Evolutionary conservation across 768 basidiomycete species (phyloP).

Genomic region (Panaeolus papilionaceus): DNA sequence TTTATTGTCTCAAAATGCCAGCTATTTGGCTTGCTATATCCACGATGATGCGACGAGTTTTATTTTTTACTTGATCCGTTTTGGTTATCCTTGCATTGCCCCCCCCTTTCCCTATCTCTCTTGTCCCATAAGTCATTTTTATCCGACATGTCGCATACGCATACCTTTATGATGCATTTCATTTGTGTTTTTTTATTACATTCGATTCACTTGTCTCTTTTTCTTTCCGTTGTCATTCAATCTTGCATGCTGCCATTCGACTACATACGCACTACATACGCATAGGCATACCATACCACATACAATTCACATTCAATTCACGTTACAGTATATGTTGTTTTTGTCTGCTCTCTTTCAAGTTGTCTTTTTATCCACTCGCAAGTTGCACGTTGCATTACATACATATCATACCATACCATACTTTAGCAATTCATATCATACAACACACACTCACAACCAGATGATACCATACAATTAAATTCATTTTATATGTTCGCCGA

Average conservation of each 20-base stretch:
- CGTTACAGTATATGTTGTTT: not conserved
- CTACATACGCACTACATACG: slow-evolving; percentile 7
- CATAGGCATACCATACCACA: slow-evolving; percentile 6
- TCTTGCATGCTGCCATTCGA: slow-evolving; percentile 10
- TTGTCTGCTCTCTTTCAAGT: not conserved
- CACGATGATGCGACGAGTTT: not conserved
- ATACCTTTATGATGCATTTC: slow-evolving; percentile 8
- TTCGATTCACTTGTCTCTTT: slow-evolving; percentile 6
- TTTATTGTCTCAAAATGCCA: not conserved
- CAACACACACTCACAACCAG: not conserved
- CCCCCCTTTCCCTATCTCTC: not conserved
- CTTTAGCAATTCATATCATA: not conserved
- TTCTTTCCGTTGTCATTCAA: not conserved
- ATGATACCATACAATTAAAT: not conserved
- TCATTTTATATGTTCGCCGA: not conserved
- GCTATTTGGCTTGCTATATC: not conserved
- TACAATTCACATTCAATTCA: not conserved
- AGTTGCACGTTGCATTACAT: slow-evolving; percentile 3
- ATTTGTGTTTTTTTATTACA: slow-evolving; percentile 7
- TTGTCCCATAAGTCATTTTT: not conserved
- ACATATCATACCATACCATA: not conserved
- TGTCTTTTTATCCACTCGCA: not conserved
- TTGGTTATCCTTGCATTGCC: slow-evolving; percentile 1
- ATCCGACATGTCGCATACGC: not conserved
- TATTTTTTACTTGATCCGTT: not conserved